Evolutionary conservation across 148 eudicot genomes (phyloP), one percentile per base, ranked within the genome.

Genomic region (Rhododendron griersonianum): DNA sequence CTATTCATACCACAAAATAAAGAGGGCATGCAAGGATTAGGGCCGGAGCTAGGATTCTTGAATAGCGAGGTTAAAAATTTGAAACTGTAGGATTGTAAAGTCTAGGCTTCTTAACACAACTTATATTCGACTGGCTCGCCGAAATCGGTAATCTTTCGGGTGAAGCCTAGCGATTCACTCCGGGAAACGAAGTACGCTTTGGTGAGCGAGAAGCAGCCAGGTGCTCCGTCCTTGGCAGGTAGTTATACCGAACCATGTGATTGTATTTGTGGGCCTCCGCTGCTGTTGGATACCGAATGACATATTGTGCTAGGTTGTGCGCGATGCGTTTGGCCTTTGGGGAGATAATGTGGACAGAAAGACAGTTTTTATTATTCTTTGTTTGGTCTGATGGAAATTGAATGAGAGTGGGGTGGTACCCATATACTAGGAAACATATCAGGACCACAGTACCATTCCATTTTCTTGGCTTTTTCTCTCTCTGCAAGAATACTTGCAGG

Each of bases 361-460:
- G 2, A 44, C 13, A 65, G 23, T 65, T 65, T 23, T 71, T 4
- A 30, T 71, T 3, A 1, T 13, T 25, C 19, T 28, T 69, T 0
- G 7, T 71, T 71, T 28, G 76, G 41, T 30, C 33, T 33, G 1
- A 15, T 3, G 11, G 84, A 19, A 44, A 35, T 67, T 25, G 35
- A 83, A 45, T 25, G 18, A 69, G 61, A 83, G 45, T 7, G 21
- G 53, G 30, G 30, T 47, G 85, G 50, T 84, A 30, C 19, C 57
- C 51, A 16, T 69, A 45, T 28, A 84, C 28, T n/a, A 71, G 63
- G 35, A 48, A 71, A 71, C 61, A 71, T 84, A 77, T 76, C 3
- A 47, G 85, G 85, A 71, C 79, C 84, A 82, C 75, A 44, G 33
- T 39, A 82, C 84, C 84, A 82, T 82, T 63, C 45, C 21, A 82